A percentile compares a stretch with the other conserved stretches of the same genome.
Conservation (phyloP, 1,284 basidiomycete genomes). For the Sanguinoderma infundibulare region DNA sequence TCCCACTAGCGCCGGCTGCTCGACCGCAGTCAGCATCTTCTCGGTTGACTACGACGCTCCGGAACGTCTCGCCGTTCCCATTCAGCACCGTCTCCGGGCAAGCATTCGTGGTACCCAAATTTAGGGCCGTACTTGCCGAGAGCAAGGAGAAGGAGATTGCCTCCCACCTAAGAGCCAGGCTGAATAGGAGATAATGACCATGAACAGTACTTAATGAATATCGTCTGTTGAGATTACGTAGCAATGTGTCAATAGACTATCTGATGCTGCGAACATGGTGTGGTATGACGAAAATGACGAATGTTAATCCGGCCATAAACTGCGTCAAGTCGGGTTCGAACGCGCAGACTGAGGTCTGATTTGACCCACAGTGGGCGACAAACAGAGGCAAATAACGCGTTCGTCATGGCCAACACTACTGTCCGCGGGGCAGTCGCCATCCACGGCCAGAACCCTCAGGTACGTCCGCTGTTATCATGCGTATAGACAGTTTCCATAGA, state of each 20-base stretch:
- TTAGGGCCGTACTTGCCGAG: too few relatives aligned
- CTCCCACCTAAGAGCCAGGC: too few relatives aligned
- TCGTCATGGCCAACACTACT: constrained; percentile 88
- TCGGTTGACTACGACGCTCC: constrained; percentile 36
- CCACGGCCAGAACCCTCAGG: constrained; percentile 95
- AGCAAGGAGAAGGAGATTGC: too few relatives aligned
- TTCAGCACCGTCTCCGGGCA: constrained; percentile 26
- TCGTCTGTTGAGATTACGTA: too few relatives aligned
- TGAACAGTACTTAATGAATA: too few relatives aligned
- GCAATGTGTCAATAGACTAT: too few relatives aligned
- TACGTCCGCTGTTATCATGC: constrained; percentile 34
- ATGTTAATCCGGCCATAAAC: too few relatives aligned
- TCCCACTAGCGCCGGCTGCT: constrained; percentile 28
- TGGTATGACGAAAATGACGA: too few relatives aligned
- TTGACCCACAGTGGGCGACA: background rate
- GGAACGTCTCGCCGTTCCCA: constrained; percentile 22
- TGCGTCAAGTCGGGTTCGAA: background rate
- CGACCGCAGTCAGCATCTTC: constrained; percentile 35
- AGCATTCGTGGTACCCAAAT: constrained; percentile 15
- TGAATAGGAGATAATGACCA: too few relatives aligned
- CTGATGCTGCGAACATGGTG: too few relatives aligned
- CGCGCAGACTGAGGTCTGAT: background rate
- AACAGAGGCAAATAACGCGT: constrained; percentile 33
- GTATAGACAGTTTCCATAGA: constrained; percentile 22
- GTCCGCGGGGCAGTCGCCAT: constrained; percentile 81